Evolutionary conservation across 192 early-diverging fungal species (phyloP), one percentile per base, ranked within the genome.

Genomic region (Spizellomyces sp.): DNA sequence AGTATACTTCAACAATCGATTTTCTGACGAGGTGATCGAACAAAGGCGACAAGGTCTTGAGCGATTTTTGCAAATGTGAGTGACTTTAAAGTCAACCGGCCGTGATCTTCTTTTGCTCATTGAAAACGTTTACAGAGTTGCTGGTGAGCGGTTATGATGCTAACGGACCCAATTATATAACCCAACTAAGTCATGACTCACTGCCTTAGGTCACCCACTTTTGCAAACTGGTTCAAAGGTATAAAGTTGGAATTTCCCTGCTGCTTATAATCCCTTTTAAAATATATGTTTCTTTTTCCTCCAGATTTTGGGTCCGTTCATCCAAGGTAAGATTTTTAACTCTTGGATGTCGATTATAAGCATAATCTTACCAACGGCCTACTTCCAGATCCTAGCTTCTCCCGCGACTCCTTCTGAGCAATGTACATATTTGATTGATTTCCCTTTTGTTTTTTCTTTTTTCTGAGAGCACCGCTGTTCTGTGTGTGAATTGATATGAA

Each of bases 191-290:
- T 3, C 3, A 3, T 36, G 27, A 36, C 27, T 36, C 27, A 36
- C 3, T 36, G 27, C 27, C 27, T 36, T 92, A 58, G 96, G 96
- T 9, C 97, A 99, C 73, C 97, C 97, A 76, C 80, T 99, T 64
- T 83, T 99, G 45, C 97, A 99, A 84, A 98, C 95, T 8, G 97
- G 97, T 63, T 96, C 93, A 67, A 95, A 96, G 70, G 91, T 95
- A 2, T 22, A 17, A 62, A 15, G 21, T 12, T 42, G 15, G 5
- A 50, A 3, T 0, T 36, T 36, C 27, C 0, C 3, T 36, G 27
- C 27, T 36, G 27, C 27, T 36, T 36, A 36, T 36, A 36, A 36
- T 36, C 27, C 27, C 27, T 36, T 36, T 36, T 36, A 36, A 2
- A 36, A 36, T 41, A 54, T 4, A 67, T 46, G 42, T 48, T 14